phyloP scores from a whole-genome alignment of 2,329 filamentous ascomycete genomes.

The Cadophora malorum region DNA sequence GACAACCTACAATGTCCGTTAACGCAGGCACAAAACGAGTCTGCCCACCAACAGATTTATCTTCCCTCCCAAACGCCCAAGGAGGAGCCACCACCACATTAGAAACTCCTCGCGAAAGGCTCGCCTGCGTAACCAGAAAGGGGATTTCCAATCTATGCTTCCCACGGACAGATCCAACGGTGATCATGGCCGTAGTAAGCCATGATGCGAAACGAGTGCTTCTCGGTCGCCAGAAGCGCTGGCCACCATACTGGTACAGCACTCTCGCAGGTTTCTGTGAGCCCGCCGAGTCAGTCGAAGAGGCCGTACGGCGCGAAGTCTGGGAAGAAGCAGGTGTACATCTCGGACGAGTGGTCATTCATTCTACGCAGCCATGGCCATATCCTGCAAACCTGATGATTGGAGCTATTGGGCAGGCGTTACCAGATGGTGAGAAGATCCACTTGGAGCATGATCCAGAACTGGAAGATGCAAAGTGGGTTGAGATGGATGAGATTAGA shows the following conservation, averaged over 20 bases:
- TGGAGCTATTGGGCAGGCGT: slow-evolving; percentile 84
- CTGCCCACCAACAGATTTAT: slow-evolving; percentile 74
- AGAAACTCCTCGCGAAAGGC: slow-evolving; percentile 57
- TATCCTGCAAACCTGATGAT: slow-evolving; percentile 88
- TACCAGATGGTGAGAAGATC: slow-evolving; percentile 80
- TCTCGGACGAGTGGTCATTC: slow-evolving; percentile 79
- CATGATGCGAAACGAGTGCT: slow-evolving; percentile 71
- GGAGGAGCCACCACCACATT: slow-evolving; percentile 50
- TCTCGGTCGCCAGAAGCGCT: slow-evolving; percentile 84
- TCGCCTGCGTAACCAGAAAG: slow-evolving; percentile 79
- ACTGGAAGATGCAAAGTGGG: slow-evolving; percentile 90
- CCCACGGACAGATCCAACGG: slow-evolving; percentile 83
- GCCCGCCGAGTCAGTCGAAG: slow-evolving; percentile 83
- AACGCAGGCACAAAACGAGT: slow-evolving; percentile 82
- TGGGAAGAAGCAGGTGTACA: slow-evolving; percentile 85
- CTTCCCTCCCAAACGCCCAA: slow-evolving; percentile 44
- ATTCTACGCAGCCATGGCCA: slow-evolving; percentile 87
- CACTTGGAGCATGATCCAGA: slow-evolving; percentile 88
- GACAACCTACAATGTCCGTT: slow-evolving; percentile 78
- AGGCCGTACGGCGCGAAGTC: slow-evolving; percentile 82
- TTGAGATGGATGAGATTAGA: slow-evolving; percentile 78
- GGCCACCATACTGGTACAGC: slow-evolving; percentile 84
- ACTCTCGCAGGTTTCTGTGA: slow-evolving; percentile 89
- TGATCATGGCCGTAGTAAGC: slow-evolving; percentile 93
- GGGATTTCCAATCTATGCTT: slow-evolving; percentile 91